Evolutionary conservation across 495 filamentous ascomycete species (phyloP), one percentile per base, ranked within the genome.

Genomic region (Halenospora varia): DNA sequence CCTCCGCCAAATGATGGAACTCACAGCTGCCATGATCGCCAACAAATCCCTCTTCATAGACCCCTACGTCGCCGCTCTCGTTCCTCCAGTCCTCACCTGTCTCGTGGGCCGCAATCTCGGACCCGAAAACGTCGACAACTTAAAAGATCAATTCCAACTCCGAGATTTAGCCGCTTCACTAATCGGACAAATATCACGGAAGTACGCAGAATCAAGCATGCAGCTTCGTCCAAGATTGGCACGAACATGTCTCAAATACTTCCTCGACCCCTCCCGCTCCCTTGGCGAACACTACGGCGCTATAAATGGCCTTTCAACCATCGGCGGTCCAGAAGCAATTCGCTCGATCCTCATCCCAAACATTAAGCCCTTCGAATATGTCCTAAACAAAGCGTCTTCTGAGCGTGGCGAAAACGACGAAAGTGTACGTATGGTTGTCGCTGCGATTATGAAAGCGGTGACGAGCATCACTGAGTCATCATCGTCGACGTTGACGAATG

Each of bases 81-180:
- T 92, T n/a, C 89, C 93, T 2, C 84, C 94, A 0, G 87, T 96
- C 26, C 78, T 97, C 44, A 98, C 94, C 11, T 97, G 95, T 67
- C 78, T 96, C 25, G 80, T 96, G 59, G 91, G 89, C 19, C 88
- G 90, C 57, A 88, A 90, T 56, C 82, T 97, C 3, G 91, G 90
- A 55, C 75, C 73, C 26, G 62, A 68, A 18, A 70, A 67, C 22
- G 60, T 67, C 18, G 68, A 72, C 18, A 67, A 66, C 22, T 61
- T 71, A 17, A 67, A 72, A 11, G 83, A 88, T 41, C 88, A 92
- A 66, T 96, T 90, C 61, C 76, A 82, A 9, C 87, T 98, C 10
- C 87, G 94, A 48, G 89, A 96, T 66, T 76, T 93, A 20, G 83
- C 94, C 1, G 90, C 89, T 10, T 86, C 87, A 1, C 78, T 98